These are phyloP conservation scores for Hortaea werneckii DNA, from an alignment of 2,329 filamentous ascomycete species.

Conservation along the genomic window DNA sequence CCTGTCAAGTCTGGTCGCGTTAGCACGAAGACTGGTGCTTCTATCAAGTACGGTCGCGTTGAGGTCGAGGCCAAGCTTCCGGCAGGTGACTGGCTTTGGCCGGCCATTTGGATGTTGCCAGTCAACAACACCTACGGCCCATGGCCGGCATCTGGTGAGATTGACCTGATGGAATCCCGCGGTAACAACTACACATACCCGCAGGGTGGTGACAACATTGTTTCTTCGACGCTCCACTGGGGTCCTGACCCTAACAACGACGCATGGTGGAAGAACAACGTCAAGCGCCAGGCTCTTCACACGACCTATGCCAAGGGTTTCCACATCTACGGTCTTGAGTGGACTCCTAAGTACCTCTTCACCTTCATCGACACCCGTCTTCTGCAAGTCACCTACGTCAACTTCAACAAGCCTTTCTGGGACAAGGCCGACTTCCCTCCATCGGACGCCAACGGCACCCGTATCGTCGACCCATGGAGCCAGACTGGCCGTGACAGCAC, in stretches of 20 bases:
- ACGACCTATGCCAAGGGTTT: slow-evolving; percentile 59
- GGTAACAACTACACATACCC: slow-evolving; percentile 71
- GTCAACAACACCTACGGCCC: slow-evolving; percentile 59
- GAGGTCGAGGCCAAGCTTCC: slow-evolving; percentile 71
- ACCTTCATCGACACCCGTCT: slow-evolving; percentile 75
- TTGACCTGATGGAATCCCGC: slow-evolving; percentile 71
- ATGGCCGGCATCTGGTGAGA: slow-evolving; percentile 74
- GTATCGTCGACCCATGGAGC: slow-evolving; percentile 28
- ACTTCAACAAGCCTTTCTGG: slow-evolving; percentile 31
- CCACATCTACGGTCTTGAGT: slow-evolving; percentile 75
- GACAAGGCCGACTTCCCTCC: slow-evolving; percentile 28
- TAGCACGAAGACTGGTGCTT: slow-evolving; percentile 59
- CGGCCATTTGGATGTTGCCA: slow-evolving; percentile 85
- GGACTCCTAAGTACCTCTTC: slow-evolving; percentile 81
- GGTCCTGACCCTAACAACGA: slow-evolving; percentile 63
- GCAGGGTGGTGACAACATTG: slow-evolving; percentile 71
- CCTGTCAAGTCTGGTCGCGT: slow-evolving; percentile 70
- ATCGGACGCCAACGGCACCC: slow-evolving; percentile 25
- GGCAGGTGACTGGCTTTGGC: slow-evolving; percentile 77
- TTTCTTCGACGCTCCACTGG: slow-evolving; percentile 73
- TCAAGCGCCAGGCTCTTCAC: slow-evolving; percentile 64
- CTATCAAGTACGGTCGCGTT: slow-evolving; percentile 70
- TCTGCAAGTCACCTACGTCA: slow-evolving; percentile 69
- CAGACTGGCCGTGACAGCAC: slow-evolving; percentile 26
- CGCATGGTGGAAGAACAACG: slow-evolving; percentile 74